Base-by-base conservation (phyloP, 805 yeast genomes). In the Clavispora phyllophila region DNA sequence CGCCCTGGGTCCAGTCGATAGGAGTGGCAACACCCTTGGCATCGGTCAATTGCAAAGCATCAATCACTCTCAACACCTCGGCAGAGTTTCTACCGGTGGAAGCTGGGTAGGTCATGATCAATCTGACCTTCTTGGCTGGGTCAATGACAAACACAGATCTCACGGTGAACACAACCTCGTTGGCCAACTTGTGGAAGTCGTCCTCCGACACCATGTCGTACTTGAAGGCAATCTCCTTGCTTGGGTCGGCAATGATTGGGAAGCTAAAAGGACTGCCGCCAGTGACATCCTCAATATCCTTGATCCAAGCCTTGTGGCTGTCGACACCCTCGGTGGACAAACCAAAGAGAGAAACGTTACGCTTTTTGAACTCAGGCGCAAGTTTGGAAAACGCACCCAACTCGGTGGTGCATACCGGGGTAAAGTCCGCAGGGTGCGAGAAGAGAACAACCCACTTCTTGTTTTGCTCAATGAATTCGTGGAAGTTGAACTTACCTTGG, bases 371-470 rank as follows among this genome's bases (percentile, higher is more conserved):
- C 60, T 82, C 87, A 12, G 84, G 84, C 58, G 81, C 79, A 57
- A 83, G 68, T 57, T 78, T 76, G 50, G 87, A 82, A 56, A 83
- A 82, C 7, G 87, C 88, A 49, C 88, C 88, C 46, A 83, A 70
- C 62, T 83, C 89, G 40, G 89, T 83, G 49, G 88, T 83, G 62
- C 89, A 83, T 37, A 83, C 86, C 27, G 89, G 89, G 17, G 89
- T 83, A 70, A 79, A 82, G 60, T 82, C 88, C 50, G 81, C 87
- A 43, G 89, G 89, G 60, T 83, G 88, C 25, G 85, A 79, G 66
- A 83, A 83, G 48, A 83, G 72, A 32, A 82, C 78, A 36, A 72
- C 73, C 88, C 89, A 82, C 24, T 48, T 40, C 42, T 51, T 51
- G 44, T 72, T 64, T 56, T 73, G 70, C 27, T 81, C 85, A 44